Evolutionary conservation across 2,329 filamentous ascomycete genomes (phyloP), one percentile per base, ranked within the genome.

Genomic region (Lachnellula cervina): DNA sequence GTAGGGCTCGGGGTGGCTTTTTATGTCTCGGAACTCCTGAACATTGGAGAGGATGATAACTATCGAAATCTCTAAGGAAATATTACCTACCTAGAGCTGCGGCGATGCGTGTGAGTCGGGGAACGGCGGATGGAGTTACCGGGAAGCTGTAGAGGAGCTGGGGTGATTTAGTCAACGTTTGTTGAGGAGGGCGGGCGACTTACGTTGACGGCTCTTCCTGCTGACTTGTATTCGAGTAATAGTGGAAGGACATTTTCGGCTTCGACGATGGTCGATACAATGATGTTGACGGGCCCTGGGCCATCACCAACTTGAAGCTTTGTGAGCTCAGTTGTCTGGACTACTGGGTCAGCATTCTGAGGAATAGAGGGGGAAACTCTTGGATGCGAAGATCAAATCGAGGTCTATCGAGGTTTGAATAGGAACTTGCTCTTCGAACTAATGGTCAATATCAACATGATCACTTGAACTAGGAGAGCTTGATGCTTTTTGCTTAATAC

Each of bases 191-290:
- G 35, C 40, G 43, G 37, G 25, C 43, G 44, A 56, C 77, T 64
- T 71, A 87, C 81, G 67, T 87, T 89, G 51, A 86, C 77, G 16
- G 71, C 66, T 6, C 83, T 76, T 3, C 80, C 81, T 44, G 73
- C 68, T 0, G 68, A 63, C 64, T 81, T 77, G 60, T 83, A 83
- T 55, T 86, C 78, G 11, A 77, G 69, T 1, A 92, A 71, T 42
- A 85, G 76, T 0, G 81, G 82, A 7, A 82, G 57, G 5, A 92
- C 72, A 50, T 81, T 79, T 68, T 93, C 88, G 1, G 84, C 84
- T 71, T 93, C 89, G 2, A 81, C 73, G n/a, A 92, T 62, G 0
- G 89, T 94, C 1, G 88, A 92, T 1, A 86, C 84, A 35, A 92
- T 78, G 52, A 93, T 75, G 38, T 86, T 83, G 19, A 50, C 73